Base-by-base conservation (phyloP, 2,329 filamentous ascomycete genomes). In the Incumbomyces delicatus region DNA sequence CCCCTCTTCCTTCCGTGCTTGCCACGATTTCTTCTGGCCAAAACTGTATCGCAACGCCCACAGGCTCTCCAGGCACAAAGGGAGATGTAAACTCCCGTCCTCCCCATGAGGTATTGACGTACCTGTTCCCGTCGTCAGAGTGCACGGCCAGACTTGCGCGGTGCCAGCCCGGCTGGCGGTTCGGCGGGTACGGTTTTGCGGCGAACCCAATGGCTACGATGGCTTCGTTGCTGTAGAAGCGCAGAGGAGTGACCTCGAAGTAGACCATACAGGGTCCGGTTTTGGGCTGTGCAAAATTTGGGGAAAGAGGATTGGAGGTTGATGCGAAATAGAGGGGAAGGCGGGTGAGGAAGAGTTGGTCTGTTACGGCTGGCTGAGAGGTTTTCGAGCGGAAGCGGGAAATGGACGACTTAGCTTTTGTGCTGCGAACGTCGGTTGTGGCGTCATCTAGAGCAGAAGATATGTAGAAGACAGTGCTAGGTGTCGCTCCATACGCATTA, bases 141-240 rank as follows among this genome's bases (percentile, higher is more conserved):
- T 81, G 79, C 6, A 83, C 73, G 1, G 69, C 78, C 2, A 81
- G 59, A 50, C 75, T 77, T 1, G 72, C 78, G 37, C 78, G 68
- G 56, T 82, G 75, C 78, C 78, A 81, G 1, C 78, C 78, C 0
- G 78, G 78, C 6, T 80, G 71, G 16, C 78, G 68, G 68, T 75
- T 81, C 0, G 74, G 67, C 1, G 78, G 78, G 57, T 80, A 81
- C 4, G 78, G 78, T 41, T 76, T 75, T 3, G 77, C 78, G 30
- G 71, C 67, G 55, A 75, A 81, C 2, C 78, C 78, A 29, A 82
- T 66, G 0, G 77, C 74, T 30, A 82, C 65, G 1, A 76, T 75
- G 3, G 73, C 73, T 12, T 74, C 69, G 46, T 69, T 68, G 13
- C 54, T 50, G 42, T 64, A 65, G 16, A 66, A 63, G 18, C 57